Evolutionary conservation across 176 grass and related monocot genomes (phyloP).

Genomic region (Hordeum marinum): DNA sequence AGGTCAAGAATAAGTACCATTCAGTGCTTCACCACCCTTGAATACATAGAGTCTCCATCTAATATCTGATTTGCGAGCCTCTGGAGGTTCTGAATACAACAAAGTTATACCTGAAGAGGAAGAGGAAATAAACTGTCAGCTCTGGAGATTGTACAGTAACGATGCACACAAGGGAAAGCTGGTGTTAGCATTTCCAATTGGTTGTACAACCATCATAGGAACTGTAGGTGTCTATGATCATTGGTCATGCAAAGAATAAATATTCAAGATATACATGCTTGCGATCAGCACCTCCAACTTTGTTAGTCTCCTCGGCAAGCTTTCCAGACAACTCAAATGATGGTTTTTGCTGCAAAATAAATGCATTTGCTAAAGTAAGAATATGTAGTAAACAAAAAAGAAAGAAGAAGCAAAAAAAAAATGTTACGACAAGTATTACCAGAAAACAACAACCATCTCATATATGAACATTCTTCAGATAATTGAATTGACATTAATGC

Average conservation of each 20-base stretch:
- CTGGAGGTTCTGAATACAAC: slow-evolving; percentile 77
- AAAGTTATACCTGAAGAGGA: slow-evolving; percentile 66
- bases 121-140: slow-evolving; percentile 18
- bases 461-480: slow-evolving; percentile 1
- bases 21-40: slow-evolving; percentile 82
- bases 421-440: background rate
- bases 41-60: slow-evolving; percentile 98
- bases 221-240: background rate
- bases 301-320: slow-evolving; percentile 96
- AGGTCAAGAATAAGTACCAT: slow-evolving; percentile 41
- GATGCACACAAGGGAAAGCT: background rate
- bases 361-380: background rate
- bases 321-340: slow-evolving; percentile 98
- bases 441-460: background rate
- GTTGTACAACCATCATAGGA: background rate
- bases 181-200: background rate
- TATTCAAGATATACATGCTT: slow-evolving; percentile 5
- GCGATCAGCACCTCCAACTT: slow-evolving; percentile 63
- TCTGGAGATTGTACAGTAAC: background rate
- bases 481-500: slow-evolving; percentile 6
- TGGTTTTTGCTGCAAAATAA: slow-evolving; percentile 78
- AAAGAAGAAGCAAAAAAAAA: background rate
- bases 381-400: background rate
- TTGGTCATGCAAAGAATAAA: background rate
- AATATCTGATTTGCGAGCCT: slow-evolving; percentile 70